These are phyloP conservation scores for Musa schizocarpa DNA, from an alignment of 176 grass and related monocot species.

Conservation along the genomic window DNA sequence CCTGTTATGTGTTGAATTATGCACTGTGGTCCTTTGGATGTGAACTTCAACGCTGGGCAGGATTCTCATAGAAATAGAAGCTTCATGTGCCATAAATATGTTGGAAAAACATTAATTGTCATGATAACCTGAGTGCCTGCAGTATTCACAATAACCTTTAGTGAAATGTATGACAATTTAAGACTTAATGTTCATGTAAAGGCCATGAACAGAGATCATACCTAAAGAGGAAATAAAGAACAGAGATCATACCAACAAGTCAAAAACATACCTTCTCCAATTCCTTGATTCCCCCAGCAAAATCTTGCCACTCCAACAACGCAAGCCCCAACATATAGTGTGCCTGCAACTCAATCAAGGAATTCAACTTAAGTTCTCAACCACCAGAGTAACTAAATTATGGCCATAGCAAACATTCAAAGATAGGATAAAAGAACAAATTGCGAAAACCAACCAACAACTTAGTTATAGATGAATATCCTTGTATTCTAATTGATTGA, in stretches of 20 bases:
- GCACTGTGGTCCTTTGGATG: too few species aligned
- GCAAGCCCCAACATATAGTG: slow-evolving; percentile 64
- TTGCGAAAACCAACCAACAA: too few species aligned
- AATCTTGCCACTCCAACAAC: slow-evolving; percentile 52
- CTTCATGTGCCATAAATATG: too few species aligned
- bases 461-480: too few species aligned
- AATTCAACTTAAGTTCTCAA: not conserved
- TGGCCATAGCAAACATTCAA: not conserved
- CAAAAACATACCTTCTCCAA: slow-evolving; percentile 47
- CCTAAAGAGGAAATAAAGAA: not conserved
- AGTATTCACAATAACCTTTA: not conserved
- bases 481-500: too few species aligned
- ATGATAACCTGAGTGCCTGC: not conserved
- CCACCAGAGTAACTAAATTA: not conserved
- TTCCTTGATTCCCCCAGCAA: slow-evolving; percentile 35
- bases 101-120: too few species aligned
- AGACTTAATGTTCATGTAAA: not conserved
- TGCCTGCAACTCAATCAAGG: slow-evolving; percentile 25
- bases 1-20: too few species aligned
- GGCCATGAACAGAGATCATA: not conserved
- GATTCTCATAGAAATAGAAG: too few species aligned
- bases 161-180: not conserved
- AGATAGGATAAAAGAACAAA: too few species aligned
- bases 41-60: too few species aligned
- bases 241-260: not conserved